A percentile compares a stretch with the other conserved stretches of the same genome.
Evolutionary conservation across 441 rosid genomes (phyloP).

Genomic region (Syzygium malaccense): DNA sequence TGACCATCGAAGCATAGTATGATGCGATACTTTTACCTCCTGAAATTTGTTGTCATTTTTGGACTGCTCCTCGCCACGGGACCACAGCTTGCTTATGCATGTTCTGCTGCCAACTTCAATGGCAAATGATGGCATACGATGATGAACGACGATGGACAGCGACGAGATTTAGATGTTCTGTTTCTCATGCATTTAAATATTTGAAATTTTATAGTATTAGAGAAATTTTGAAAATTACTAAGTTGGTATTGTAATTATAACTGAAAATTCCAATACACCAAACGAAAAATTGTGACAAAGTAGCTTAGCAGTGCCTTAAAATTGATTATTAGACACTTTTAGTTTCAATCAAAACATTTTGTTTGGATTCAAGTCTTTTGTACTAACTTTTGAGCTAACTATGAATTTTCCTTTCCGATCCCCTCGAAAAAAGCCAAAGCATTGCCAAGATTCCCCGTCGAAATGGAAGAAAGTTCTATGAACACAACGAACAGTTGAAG

Average conservation of each 20-base stretch:
- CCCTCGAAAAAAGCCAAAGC: too few species aligned
- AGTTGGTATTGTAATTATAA: background rate
- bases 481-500: background rate
- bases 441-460: background rate
- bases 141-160: background rate
- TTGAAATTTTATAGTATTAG: background rate
- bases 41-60: background rate
- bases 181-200: background rate
- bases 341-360: background rate
- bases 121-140: too few species aligned
- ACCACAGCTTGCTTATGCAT: background rate
- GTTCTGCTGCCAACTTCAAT: too few species aligned
- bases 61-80: background rate
- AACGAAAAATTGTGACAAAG: background rate
- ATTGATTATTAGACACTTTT: background rate
- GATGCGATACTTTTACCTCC: background rate
- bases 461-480: background rate
- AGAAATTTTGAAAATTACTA: background rate
- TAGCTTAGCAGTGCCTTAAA: background rate
- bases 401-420: too few species aligned
- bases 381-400: too few species aligned
- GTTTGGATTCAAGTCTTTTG: too few species aligned
- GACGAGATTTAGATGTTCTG: accelerated
- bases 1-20: too few species aligned
- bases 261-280: background rate